Evolutionary conservation across 176 grass and related monocot species (phyloP).

Genomic region (Eleusine indica): DNA sequence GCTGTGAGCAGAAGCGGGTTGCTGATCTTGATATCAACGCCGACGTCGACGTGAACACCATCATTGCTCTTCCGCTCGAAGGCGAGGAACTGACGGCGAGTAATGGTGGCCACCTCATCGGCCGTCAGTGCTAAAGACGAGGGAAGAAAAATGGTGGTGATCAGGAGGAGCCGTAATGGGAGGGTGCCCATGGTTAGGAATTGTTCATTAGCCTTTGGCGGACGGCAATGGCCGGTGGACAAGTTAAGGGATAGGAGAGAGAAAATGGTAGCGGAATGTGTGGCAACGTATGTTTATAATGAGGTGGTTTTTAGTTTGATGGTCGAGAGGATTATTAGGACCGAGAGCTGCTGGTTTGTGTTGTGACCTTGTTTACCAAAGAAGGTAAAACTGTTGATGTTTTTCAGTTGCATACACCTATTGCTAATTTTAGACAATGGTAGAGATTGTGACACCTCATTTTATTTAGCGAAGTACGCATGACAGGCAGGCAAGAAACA

Average conservation of each 20-base stretch:
- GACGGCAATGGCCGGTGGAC: constrained; percentile 18
- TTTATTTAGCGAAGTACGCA: not conserved
- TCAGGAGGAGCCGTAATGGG: not conserved
- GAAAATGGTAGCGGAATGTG: not conserved
- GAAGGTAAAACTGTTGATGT: not conserved
- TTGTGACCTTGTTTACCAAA: not conserved
- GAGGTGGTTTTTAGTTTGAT: not conserved
- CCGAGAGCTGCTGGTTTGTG: not conserved
- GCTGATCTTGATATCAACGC: constrained; percentile 26
- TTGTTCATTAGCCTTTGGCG: constrained; percentile 14
- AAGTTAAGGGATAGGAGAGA: not conserved
- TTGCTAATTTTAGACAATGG: not conserved
- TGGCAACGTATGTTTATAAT: not conserved
- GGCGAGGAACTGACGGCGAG: not conserved
- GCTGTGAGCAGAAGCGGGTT: constrained; percentile 18
- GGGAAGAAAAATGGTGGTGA: not conserved
- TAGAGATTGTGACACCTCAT: not conserved
- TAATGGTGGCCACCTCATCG: not conserved
- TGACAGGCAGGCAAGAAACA: not conserved
- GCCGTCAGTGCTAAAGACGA: not conserved
- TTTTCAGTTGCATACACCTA: not conserved
- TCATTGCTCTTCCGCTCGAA: not conserved
- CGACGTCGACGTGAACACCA: constrained; percentile 25
- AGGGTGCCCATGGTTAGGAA: constrained; percentile 9
- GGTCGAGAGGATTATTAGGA: constrained; percentile 21